Base-by-base conservation (phyloP, 768 basidiomycete species). In the Tephrocybe sp. region DNA sequence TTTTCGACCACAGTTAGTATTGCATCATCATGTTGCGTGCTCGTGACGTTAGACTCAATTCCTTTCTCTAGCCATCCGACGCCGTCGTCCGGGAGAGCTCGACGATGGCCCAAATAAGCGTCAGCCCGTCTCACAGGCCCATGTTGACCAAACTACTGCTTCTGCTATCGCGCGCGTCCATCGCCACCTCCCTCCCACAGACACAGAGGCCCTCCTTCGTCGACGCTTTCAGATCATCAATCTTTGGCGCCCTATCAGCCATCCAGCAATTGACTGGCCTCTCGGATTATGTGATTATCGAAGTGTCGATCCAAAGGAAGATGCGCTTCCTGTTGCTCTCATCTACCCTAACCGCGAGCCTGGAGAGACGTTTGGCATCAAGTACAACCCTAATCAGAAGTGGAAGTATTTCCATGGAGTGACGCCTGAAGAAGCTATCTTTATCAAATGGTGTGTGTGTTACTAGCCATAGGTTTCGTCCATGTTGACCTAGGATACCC, bases 1-100 rank as follows among this genome's bases (percentile, higher is more conserved):
- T 82, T 31, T 85, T 84, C 50, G 82, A 84, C 57, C 82, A 84
- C 61, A 84, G 82, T 80, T 48, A 54, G 80, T 56, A 40, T 22
- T 16, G n/a, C n/a, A n/a, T n/a, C n/a, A n/a, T n/a, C 8, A 17
- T 23, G 48, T n/a, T 39, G 10, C 14, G 8, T 38, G 12, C 6
- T 32, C 5, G 22, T 20, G 26, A 17, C 20, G 17, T 38, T 5
- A 35, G 40, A 34, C 12, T 16, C 0, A 36, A 11, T 6, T 16
- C 13, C 14, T 26, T 7, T 16, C 17, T 16, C 4, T 14, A 52
- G 51, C 51, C 3, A 52, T 52, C 11, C 77, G 78, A n/a, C 74
- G 76, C 31, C 69, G 65, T 22, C 63, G 69, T 6, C 76, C 77
- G 1, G 72, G 64, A 4, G 52, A 66, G 12, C 16, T 57, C 17